These are phyloP conservation scores for Mortierella sp. DNA, from an alignment of 371 early-diverging fungal genomes.

Conservation along the genomic window DNA sequence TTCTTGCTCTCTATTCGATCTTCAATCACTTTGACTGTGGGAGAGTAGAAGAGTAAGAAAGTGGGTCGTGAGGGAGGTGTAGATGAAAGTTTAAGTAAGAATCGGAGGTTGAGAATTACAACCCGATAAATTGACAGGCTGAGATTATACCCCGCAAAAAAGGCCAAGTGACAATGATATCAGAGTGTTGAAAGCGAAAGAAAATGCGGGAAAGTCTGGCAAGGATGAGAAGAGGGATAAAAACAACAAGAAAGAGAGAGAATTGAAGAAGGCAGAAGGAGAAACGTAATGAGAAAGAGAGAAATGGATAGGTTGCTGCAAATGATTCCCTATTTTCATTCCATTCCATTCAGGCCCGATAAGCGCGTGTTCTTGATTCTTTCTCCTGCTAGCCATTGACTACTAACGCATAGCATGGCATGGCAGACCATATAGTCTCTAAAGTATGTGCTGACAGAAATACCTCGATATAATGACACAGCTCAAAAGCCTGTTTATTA, in stretches of 20 bases:
- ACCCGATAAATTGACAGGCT: too few relatives aligned
- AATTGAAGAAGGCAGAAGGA: background rate
- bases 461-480: too few relatives aligned
- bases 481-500: too few relatives aligned
- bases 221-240: background rate
- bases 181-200: background rate
- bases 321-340: conserved; percentile 11
- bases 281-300: background rate
- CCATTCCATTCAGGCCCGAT: conserved; percentile 10
- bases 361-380: conserved; percentile 9
- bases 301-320: background rate
- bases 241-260: background rate
- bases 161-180: background rate
- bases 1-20: background rate
- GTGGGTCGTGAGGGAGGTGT: background rate
- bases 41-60: background rate
- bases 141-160: background rate
- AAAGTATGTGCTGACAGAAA: background rate
- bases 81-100: conserved; percentile 2
- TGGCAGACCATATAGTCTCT: background rate
- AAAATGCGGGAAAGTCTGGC: background rate
- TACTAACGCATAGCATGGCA: background rate
- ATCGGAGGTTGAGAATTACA: background rate
- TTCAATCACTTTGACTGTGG: background rate
- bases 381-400: background rate